Evolutionary conservation across 768 basidiomycete genomes (phyloP).

Genomic region (Lyophyllum semitale): DNA sequence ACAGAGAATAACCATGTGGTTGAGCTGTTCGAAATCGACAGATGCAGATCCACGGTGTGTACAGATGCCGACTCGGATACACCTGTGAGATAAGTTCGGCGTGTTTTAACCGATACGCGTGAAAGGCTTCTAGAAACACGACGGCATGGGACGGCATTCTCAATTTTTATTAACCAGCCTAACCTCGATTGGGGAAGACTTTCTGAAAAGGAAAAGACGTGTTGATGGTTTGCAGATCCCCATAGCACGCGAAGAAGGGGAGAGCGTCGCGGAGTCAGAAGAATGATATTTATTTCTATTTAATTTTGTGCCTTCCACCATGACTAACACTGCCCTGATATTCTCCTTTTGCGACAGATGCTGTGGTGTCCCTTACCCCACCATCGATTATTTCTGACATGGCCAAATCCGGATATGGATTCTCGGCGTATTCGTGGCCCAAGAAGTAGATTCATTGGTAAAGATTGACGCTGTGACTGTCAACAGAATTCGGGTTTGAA

Average conservation of each 20-base stretch:
- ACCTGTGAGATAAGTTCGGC: conserved; percentile 1
- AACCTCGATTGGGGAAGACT: conserved; percentile 15
- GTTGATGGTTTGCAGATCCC: conserved; percentile 15
- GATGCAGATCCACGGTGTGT: conserved; percentile 8
- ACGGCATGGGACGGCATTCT: conserved; percentile 2
- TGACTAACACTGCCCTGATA: too few relatives aligned
- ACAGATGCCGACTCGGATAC: background rate
- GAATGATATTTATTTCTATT: background rate
- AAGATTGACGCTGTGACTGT: background rate
- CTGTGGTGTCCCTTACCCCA: background rate
- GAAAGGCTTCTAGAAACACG: conserved; percentile 11
- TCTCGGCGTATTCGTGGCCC: conserved; percentile 1
- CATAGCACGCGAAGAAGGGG: conserved; percentile 11
- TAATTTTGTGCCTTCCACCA: background rate
- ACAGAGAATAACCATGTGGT: conserved; percentile 7
- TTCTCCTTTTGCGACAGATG: background rate
- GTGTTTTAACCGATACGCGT: background rate
- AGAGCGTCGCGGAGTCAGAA: conserved; percentile 17
- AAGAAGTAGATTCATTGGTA: background rate
- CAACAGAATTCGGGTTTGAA: conserved; percentile 1
- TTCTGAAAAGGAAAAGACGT: conserved; percentile 15
- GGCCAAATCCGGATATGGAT: conserved; percentile 1
- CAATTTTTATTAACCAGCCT: background rate
- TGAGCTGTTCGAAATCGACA: background rate
- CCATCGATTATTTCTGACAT: conserved; percentile 1